Base-by-base conservation (phyloP, 2,329 filamentous ascomycete species). In the Cladophialophora carrionii region DNA sequence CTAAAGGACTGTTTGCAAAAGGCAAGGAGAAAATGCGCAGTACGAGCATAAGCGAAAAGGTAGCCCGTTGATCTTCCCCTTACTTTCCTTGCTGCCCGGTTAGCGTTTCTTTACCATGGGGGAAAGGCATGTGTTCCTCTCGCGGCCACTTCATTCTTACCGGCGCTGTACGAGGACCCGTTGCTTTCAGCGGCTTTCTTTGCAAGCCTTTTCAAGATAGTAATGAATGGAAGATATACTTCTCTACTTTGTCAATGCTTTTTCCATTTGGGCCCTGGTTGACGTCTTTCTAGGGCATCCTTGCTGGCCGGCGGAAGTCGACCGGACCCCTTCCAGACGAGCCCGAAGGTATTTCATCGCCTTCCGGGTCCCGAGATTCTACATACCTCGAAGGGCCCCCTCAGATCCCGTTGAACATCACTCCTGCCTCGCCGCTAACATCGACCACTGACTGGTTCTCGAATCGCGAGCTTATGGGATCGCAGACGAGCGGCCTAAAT, bases 1-100 rank as follows among this genome's bases (percentile, higher is more conserved):
- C 93, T 56, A 96, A 96, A 81, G 94, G 93, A 59, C 78, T 97
- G 69, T 88, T 97, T 76, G 92, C 90, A 70, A 96, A 96, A 80
- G 91, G 93, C 71, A 94, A 90, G 80, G 94, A 86, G 79, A 94
- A 91, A 78, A 87, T 96, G 73, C 82, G 82, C 76, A 82, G 84
- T 68, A 85, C 83, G 75, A 85, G 85, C 69, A 78, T 78, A 60
- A 78, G 78, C 74, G 91, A 95, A 78, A 96, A 96, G 91, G 90
- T 93, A 90, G 92, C 91, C 88, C 80, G 83, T 85, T 87, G 80
- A 89, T 82, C 85, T 76, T 78, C 74, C 76, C 74, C 66, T 73
- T 43, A 2, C 37, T n/a, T 65, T 63, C 66, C 65, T 59, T 64
- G 54, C 22, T 62, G 41, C 26, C 59, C 65, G 66, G 67, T 62